phyloP scores from a whole-genome alignment of 495 filamentous ascomycete species.

The Aspergillus mulundensis region DNA sequence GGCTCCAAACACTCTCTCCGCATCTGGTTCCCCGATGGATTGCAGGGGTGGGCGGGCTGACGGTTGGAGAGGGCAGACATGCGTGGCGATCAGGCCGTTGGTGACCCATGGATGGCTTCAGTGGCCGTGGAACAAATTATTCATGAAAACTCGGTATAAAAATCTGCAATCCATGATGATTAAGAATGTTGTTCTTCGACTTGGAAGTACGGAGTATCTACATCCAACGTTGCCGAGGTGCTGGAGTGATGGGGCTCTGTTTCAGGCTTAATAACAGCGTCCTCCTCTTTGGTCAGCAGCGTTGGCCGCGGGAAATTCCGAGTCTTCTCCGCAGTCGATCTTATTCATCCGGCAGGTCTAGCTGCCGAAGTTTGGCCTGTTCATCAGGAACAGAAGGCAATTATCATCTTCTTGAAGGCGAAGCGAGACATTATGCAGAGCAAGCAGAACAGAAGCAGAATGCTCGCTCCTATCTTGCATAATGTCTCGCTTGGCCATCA shows the following conservation, averaged over 20 bases:
- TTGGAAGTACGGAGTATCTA: not conserved
- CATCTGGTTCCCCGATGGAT: not conserved
- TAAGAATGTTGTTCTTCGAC: not conserved
- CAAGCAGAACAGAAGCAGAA: too few relatives aligned
- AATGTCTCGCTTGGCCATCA: too few relatives aligned
- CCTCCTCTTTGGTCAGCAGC: not conserved
- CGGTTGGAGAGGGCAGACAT: not conserved
- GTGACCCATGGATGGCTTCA: conserved; percentile 9
- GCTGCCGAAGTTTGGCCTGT: not conserved
- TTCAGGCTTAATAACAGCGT: not conserved
- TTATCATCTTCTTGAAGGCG: too few relatives aligned
- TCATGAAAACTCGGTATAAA: not conserved
- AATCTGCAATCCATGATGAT: not conserved
- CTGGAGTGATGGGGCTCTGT: not conserved
- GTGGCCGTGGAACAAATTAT: not conserved
- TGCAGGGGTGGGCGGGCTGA: not conserved
- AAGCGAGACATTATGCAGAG: too few relatives aligned
- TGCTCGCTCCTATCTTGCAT: too few relatives aligned
- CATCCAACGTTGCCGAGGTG: not conserved
- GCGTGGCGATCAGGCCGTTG: conserved; percentile 1
- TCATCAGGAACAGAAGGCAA: not conserved
- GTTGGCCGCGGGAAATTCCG: not conserved
- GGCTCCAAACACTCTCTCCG: conserved; percentile 3
- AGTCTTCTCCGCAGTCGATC: not conserved
- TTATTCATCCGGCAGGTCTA: not conserved